These are phyloP conservation scores for Colletotrichum musae DNA, from an alignment of 2,329 filamentous ascomycete species.

Conservation along the genomic window DNA sequence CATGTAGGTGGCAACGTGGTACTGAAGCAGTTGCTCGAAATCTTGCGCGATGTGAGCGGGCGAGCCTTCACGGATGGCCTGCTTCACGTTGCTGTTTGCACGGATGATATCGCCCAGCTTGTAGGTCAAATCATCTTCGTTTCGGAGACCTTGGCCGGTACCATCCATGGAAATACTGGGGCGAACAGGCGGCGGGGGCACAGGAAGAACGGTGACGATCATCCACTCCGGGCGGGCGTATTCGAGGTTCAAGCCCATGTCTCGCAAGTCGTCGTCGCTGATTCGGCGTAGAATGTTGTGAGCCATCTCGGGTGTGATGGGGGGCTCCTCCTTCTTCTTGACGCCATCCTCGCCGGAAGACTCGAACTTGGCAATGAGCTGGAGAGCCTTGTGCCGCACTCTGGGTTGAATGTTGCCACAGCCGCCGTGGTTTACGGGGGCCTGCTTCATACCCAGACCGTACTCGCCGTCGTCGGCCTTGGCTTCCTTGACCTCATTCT, in stretches of 20 bases:
- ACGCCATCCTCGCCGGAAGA: conserved; percentile 83
- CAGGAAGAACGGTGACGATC: conserved; percentile 93
- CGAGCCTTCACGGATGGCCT: conserved; percentile 91
- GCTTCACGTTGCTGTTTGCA: conserved; percentile 93
- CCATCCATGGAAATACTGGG: conserved; percentile 98
- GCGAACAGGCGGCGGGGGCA: conserved; percentile 94
- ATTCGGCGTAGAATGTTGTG: conserved; percentile 91
- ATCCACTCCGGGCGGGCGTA: conserved; percentile 99
- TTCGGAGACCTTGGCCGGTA: conserved; percentile 90
- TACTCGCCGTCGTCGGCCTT: conserved; percentile 77
- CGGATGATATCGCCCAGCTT: conserved; percentile 99
- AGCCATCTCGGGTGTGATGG: conserved; percentile 87
- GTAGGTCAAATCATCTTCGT: conserved; percentile 99
- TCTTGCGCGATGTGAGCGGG: conserved; percentile 92
- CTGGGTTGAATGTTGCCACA: conserved; percentile 93
- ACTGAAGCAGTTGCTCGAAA: conserved; percentile 93
- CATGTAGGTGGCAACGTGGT: conserved; percentile 99
- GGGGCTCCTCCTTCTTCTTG: conserved; percentile 80
- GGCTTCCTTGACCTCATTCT: conserved; percentile 80
- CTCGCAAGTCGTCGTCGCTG: conserved; percentile 82
- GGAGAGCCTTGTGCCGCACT: conserved; percentile 88
- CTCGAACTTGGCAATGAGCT: conserved; percentile 84
- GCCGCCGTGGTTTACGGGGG: conserved; percentile 81
- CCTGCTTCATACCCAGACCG: conserved; percentile 71
- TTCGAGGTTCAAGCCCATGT: conserved; percentile 93